Evolutionary conservation across 2,329 filamentous ascomycete genomes (phyloP).

Genomic region (Hymenoscyphus salicellus): DNA sequence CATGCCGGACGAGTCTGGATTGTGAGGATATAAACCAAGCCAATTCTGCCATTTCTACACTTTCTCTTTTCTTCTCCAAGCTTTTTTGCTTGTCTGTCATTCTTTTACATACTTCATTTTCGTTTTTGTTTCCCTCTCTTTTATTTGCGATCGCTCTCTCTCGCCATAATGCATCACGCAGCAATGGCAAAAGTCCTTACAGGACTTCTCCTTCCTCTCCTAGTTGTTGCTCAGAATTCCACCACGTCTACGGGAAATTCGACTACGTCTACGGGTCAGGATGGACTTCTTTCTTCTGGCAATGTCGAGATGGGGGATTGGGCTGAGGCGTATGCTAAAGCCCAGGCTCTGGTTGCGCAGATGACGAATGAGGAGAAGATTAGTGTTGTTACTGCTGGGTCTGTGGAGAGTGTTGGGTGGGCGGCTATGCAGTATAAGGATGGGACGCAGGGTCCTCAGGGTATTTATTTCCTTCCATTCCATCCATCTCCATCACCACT

Average conservation of each 20-base stretch:
- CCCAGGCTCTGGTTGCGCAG: conserved; percentile 39
- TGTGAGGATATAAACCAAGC: neutral
- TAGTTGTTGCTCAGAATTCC: neutral
- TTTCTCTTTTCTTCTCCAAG: neutral
- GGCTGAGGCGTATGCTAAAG: conserved; percentile 39
- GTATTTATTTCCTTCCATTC: neutral
- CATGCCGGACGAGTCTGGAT: neutral
- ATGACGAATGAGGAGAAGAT: conserved; percentile 44
- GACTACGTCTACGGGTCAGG: neutral
- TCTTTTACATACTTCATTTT: neutral
- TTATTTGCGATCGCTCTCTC: neutral
- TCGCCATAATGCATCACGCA: neutral
- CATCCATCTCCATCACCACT: too few species aligned
- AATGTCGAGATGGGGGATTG: conserved; percentile 34
- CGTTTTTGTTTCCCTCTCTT: neutral
- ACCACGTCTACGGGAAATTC: neutral
- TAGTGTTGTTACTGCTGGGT: conserved; percentile 38
- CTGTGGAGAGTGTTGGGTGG: conserved; percentile 20
- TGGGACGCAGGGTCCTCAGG: conserved; percentile 17
- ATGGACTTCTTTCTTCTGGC: neutral
- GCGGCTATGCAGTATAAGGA: conserved; percentile 19
- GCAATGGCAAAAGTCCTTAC: neutral
- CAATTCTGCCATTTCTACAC: neutral
- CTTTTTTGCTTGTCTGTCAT: neutral
- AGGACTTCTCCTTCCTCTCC: neutral